Conservation (phyloP, 169 alveolate genomes). For the Babesia bovis region DNA sequence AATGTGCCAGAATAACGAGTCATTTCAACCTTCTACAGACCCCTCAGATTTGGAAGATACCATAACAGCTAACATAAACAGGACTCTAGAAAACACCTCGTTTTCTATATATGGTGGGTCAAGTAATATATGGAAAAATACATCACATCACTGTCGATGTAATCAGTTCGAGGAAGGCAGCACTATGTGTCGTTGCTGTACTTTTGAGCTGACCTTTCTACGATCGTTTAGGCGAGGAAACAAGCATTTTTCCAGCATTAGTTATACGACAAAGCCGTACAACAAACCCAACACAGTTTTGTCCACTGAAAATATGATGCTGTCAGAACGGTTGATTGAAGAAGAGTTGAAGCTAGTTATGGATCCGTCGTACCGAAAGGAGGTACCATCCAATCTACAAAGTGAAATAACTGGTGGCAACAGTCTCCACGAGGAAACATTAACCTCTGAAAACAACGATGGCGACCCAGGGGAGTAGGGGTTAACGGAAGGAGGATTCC, state of each 20-base stretch:
- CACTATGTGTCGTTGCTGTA: background rate
- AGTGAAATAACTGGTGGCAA: too few relatives aligned
- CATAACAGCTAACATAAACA: slow-evolving; percentile 8
- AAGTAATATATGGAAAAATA: slow-evolving; percentile 23
- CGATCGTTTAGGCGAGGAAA: background rate
- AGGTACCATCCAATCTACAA: too few relatives aligned
- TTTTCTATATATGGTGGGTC: slow-evolving; percentile 27
- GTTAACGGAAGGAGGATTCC: too few relatives aligned
- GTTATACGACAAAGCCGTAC: background rate
- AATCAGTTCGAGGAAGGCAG: background rate
- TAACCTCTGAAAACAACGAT: background rate
- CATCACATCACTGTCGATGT: background rate
- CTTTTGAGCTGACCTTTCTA: background rate
- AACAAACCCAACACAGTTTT: background rate
- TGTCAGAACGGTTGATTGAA: slow-evolving; percentile 18
- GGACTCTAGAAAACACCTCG: slow-evolving; percentile 5
- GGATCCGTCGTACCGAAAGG: too few relatives aligned
- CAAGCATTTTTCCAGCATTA: background rate
- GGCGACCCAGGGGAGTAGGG: background rate
- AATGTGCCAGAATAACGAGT: background rate
- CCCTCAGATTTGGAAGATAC: slow-evolving; percentile 5
- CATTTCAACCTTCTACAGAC: background rate
- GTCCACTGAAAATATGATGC: background rate
- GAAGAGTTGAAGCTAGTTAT: background rate
- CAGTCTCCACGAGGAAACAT: background rate